phyloP scores from a whole-genome alignment of 345 rosid species.

The Geranium rotundifolium region DNA sequence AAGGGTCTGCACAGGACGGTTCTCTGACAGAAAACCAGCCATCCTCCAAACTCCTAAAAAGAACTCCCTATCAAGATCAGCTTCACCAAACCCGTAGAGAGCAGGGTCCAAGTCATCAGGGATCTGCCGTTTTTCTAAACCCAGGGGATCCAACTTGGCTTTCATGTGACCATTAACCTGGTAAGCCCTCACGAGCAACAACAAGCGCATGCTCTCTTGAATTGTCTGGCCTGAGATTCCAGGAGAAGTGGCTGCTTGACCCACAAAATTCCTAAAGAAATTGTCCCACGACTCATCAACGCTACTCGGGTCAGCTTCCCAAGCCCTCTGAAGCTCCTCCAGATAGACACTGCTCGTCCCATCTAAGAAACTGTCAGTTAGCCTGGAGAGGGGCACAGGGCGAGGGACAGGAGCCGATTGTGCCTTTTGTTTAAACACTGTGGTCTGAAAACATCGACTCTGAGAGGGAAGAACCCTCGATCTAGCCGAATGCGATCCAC shows the following conservation, averaged over 20 bases:
- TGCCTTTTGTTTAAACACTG: slow-evolving; percentile 40
- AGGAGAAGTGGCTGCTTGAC: slow-evolving; percentile 58
- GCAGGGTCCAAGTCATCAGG: slow-evolving; percentile 61
- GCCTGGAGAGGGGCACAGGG: slow-evolving; percentile 65
- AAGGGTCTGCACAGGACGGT: slow-evolving; percentile 74
- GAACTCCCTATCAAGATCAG: slow-evolving; percentile 72
- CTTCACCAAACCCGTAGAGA: slow-evolving; percentile 56
- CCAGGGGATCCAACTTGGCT: slow-evolving; percentile 67
- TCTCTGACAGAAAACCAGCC: slow-evolving; percentile 73
- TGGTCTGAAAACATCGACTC: slow-evolving; percentile 36
- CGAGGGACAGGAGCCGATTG: slow-evolving; percentile 65
- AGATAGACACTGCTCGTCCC: slow-evolving; percentile 71
- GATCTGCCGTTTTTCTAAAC: slow-evolving; percentile 51
- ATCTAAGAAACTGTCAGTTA: slow-evolving; percentile 68
- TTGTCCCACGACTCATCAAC: slow-evolving; percentile 87
- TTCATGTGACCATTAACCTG: slow-evolving; percentile 88
- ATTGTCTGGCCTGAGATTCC: slow-evolving; percentile 84
- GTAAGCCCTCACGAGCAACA: slow-evolving; percentile 68
- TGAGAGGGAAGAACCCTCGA: slow-evolving; percentile 31
- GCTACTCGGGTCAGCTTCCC: slow-evolving; percentile 68
- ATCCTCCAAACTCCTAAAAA: slow-evolving; percentile 75
- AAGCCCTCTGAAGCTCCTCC: slow-evolving; percentile 68
- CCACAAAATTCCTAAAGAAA: slow-evolving; percentile 69
- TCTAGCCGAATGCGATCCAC: slow-evolving; percentile 34
- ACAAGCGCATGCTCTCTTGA: slow-evolving; percentile 77